A percentile compares a stretch with the other conserved stretches of the same genome.
Conservation (phyloP, 192 early-diverging fungal species). For the Rhizophagus prolifer region DNA sequence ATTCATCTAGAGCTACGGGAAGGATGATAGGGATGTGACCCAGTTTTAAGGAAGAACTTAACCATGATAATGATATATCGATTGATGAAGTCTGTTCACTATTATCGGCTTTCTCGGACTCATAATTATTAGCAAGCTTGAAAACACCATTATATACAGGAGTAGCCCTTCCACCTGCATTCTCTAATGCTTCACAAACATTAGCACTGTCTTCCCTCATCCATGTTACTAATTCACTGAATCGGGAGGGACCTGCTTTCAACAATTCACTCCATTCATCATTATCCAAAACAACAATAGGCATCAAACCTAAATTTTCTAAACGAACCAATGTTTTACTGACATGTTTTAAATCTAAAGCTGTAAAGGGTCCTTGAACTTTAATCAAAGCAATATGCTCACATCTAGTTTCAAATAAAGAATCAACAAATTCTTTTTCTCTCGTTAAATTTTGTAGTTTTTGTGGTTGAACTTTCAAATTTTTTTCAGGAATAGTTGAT, state of each 20-base stretch:
- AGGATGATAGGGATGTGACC: slow-evolving; percentile 66
- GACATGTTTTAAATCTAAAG: slow-evolving; percentile 40
- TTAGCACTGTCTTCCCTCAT: slow-evolving; percentile 57
- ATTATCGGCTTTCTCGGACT: neutral
- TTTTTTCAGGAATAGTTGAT: slow-evolving; percentile 9
- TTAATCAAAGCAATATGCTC: slow-evolving; percentile 63
- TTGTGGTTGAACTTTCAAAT: neutral
- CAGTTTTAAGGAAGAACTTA: slow-evolving; percentile 61
- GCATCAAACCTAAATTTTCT: slow-evolving; percentile 62
- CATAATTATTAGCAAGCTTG: slow-evolving; percentile 19
- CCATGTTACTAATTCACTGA: slow-evolving; percentile 31
- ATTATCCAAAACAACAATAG: slow-evolving; percentile 67
- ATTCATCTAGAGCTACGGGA: slow-evolving; percentile 42
- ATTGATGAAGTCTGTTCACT: slow-evolving; percentile 25
- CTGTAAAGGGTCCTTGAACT: slow-evolving; percentile 50
- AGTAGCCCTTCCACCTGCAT: slow-evolving; percentile 66
- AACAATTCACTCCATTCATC: slow-evolving; percentile 41
- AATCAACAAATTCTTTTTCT: slow-evolving; percentile 42
- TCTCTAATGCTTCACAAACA: slow-evolving; percentile 71
- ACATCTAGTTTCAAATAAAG: slow-evolving; percentile 38
- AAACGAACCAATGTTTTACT: slow-evolving; percentile 62
- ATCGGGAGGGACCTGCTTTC: slow-evolving; percentile 5
- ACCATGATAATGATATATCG: slow-evolving; percentile 45
- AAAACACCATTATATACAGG: slow-evolving; percentile 70
- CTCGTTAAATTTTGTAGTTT: neutral